phyloP scores from a whole-genome alignment of 331 rosid species.

The Quercus phellos region DNA sequence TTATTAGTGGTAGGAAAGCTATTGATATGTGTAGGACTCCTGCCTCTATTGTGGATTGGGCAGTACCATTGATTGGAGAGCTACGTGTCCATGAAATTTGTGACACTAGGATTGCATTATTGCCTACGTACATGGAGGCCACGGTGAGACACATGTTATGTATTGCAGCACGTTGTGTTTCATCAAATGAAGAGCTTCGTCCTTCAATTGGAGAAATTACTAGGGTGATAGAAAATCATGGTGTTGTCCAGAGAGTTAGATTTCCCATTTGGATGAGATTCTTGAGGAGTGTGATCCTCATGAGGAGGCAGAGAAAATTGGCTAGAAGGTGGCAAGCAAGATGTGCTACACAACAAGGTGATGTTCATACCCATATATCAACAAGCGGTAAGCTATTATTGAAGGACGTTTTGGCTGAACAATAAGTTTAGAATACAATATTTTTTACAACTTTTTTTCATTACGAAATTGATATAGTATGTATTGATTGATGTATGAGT shows the following conservation, averaged over 20 bases:
- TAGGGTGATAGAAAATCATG: constrained; percentile 26
- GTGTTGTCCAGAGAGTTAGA: constrained; percentile 19
- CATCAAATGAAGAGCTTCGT: constrained; percentile 28
- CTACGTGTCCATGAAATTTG: neutral
- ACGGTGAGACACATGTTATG: constrained; percentile 2
- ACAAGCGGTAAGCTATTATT: constrained; percentile 15
- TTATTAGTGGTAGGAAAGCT: constrained; percentile 41
- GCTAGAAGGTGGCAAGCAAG: neutral
- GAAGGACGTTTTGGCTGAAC: neutral
- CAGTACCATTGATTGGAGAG: constrained; percentile 29
- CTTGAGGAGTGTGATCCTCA: constrained; percentile 3
- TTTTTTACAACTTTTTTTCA: too few species aligned
- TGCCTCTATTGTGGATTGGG: constrained; percentile 45
- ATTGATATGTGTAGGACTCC: constrained; percentile 38
- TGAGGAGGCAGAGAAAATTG: constrained; percentile 22
- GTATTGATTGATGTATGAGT: too few species aligned
- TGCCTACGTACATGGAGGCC: constrained; percentile 9
- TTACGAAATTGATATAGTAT: too few species aligned
- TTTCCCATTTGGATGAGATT: constrained; percentile 29
- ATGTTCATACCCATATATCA: neutral
- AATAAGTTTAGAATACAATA: too few species aligned
- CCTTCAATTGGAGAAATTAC: constrained; percentile 42
- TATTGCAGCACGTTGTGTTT: constrained; percentile 43
- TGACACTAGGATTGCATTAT: constrained; percentile 25
- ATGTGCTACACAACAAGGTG: neutral